A percentile compares a stretch with the other conserved stretches of the same genome.
These are phyloP conservation scores for Fusarium sp. DNA, from an alignment of 2,329 filamentous ascomycete genomes.

Conservation along the genomic window DNA sequence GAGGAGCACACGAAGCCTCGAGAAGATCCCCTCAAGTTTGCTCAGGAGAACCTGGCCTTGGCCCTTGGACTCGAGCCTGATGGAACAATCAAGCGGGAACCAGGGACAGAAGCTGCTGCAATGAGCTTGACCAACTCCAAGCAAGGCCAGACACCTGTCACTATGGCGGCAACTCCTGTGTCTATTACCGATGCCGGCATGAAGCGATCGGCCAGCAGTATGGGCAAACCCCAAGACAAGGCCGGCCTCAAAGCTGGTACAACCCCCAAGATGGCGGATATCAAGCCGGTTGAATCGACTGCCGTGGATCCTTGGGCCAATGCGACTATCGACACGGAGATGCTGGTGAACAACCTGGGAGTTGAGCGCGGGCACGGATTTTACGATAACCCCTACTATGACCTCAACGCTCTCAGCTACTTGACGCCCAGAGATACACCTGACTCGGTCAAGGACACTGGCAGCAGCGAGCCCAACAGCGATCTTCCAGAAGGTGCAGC, in stretches of 20 bases:
- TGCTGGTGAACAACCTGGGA: constrained; percentile 49
- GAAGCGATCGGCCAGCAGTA: constrained; percentile 61
- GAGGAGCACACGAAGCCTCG: constrained; percentile 69
- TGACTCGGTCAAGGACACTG: constrained; percentile 70
- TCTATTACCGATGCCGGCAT: constrained; percentile 62
- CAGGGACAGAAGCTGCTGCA: constrained; percentile 48
- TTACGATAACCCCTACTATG: constrained; percentile 48
- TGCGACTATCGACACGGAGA: constrained; percentile 64
- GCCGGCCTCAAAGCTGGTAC: constrained; percentile 43
- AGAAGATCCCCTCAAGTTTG: constrained; percentile 65
- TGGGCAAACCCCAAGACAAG: constrained; percentile 54
- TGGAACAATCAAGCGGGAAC: constrained; percentile 54
- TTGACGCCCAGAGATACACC: constrained; percentile 73
- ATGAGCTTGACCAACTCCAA: constrained; percentile 59
- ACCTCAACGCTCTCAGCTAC: constrained; percentile 63
- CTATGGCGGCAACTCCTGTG: constrained; percentile 59
- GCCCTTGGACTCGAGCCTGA: constrained; percentile 64
- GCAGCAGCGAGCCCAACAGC: constrained; percentile 69
- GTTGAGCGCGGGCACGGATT: constrained; percentile 46
- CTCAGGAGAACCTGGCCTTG: constrained; percentile 59
- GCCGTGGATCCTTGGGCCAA: constrained; percentile 50
- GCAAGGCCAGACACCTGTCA: constrained; percentile 60
- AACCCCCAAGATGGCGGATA: constrained; percentile 46
- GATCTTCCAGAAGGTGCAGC: constrained; percentile 67
- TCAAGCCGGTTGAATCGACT: constrained; percentile 41